phyloP scores from a whole-genome alignment of 2,329 filamentous ascomycete species.

The Hyphodiscus sp. region DNA sequence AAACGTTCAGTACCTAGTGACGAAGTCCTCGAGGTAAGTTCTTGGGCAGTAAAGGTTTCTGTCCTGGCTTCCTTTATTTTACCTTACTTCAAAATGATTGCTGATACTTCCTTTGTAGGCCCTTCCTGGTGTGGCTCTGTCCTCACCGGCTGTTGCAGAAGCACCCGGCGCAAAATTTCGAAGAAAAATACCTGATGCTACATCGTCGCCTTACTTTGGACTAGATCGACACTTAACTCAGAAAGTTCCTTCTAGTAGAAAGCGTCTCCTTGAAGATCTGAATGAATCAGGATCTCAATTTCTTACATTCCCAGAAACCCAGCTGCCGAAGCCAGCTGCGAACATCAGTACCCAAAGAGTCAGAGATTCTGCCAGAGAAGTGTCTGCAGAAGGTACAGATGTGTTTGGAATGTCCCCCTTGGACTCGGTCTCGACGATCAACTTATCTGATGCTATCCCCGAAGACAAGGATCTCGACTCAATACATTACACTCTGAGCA shows the following conservation, averaged over 20 bases:
- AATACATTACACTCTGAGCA: not conserved
- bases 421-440: not conserved
- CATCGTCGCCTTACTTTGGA: conserved; percentile 24
- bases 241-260: conserved; percentile 15
- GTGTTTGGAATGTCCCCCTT: not conserved
- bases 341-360: not conserved
- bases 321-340: not conserved
- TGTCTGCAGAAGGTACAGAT: not conserved
- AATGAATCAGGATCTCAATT: conserved; percentile 18
- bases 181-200: conserved; percentile 21
- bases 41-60: not conserved
- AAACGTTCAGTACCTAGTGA: conserved; percentile 12
- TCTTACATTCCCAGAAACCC: not conserved
- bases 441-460: not conserved
- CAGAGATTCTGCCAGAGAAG: not conserved
- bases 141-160: not conserved
- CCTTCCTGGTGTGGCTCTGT: conserved; percentile 9
- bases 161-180: conserved; percentile 2
- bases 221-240: conserved; percentile 21
- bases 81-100: not conserved
- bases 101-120: not conserved
- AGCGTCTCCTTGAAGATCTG: conserved; percentile 18
- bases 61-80: not conserved
- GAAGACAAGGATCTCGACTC: not conserved
- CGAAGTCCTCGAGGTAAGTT: conserved; percentile 16